Percentiles rank a stretch among this genome's conserved stretches.
phyloP scores from a whole-genome alignment of 306 rosid genomes.

The Styphnolobium japonicum region DNA sequence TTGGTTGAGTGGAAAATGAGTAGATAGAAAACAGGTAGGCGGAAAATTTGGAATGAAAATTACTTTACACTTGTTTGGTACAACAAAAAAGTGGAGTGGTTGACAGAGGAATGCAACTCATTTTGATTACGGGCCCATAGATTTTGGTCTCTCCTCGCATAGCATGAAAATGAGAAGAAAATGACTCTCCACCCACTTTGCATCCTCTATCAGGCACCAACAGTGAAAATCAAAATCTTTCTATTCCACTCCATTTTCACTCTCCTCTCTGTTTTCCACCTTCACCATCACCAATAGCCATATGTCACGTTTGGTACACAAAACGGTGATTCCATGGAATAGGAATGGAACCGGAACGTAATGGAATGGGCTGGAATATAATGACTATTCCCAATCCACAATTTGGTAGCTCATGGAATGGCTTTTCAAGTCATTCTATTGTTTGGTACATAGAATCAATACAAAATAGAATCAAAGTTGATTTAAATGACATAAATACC shows the following conservation, averaged over 20 bases:
- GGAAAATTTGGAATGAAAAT: neutral
- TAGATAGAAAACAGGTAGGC: neutral
- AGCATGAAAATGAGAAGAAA: neutral
- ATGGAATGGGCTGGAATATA: no score
- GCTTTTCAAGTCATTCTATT: no score
- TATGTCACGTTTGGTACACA: no score
- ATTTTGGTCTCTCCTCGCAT: neutral
- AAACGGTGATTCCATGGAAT: no score
- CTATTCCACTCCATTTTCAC: neutral
- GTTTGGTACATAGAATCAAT: no score
- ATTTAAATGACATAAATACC: no score
- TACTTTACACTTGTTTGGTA: neutral
- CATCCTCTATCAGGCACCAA: neutral
- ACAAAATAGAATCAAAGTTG: no score
- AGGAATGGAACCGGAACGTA: no score
- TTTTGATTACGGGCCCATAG: neutral
- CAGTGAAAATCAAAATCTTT: neutral
- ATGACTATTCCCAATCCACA: no score
- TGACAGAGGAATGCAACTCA: neutral
- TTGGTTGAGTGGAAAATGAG: neutral
- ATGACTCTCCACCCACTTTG: neutral
- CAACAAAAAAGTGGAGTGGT: neutral
- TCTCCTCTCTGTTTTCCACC: neutral
- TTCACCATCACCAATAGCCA: neutral
- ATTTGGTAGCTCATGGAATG: no score